Conservation (phyloP, 768 basidiomycete species). For the Hericium rajendrae region DNA sequence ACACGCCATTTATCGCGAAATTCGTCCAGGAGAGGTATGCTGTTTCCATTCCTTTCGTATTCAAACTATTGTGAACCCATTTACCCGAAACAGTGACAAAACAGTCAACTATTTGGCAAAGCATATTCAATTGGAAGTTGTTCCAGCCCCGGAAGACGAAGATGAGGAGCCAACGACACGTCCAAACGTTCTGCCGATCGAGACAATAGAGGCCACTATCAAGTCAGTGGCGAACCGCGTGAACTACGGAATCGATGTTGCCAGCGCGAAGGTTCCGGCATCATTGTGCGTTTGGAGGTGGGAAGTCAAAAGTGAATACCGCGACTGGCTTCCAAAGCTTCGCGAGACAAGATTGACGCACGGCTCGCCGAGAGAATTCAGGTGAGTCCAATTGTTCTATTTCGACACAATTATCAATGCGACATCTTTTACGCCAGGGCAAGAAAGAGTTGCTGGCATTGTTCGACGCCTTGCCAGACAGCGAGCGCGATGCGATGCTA, state of each 20-base stretch:
- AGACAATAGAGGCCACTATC: slow-evolving; percentile 54
- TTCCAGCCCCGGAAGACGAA: slow-evolving; percentile 48
- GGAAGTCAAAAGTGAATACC: slow-evolving; percentile 60
- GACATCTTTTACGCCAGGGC: no score
- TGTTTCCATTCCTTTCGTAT: not conserved
- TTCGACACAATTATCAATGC: no score
- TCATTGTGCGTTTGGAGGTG: slow-evolving; percentile 75
- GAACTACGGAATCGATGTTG: slow-evolving; percentile 71
- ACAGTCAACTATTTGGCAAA: slow-evolving; percentile 51
- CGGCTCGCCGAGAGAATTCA: slow-evolving; percentile 57
- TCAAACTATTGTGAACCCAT: not conserved
- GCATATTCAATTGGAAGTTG: slow-evolving; percentile 57
- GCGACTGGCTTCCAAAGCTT: slow-evolving; percentile 57
- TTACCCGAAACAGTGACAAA: slow-evolving; percentile 51
- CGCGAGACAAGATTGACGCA: slow-evolving; percentile 48
- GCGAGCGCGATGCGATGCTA: slow-evolving; percentile 46
- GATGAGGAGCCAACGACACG: slow-evolving; percentile 27
- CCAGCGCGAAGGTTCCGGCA: slow-evolving; percentile 43
- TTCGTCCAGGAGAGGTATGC: slow-evolving; percentile 77
- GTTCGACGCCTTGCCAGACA: slow-evolving; percentile 49
- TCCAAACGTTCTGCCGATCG: slow-evolving; percentile 30
- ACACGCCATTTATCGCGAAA: slow-evolving; percentile 71
- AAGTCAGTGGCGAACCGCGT: slow-evolving; percentile 51
- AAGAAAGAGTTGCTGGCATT: slow-evolving; percentile 42
- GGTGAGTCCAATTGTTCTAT: slow-evolving; percentile 28